These are phyloP conservation scores for Hordeum marinum DNA, from an alignment of 176 grass and related monocot genomes.

Conservation along the genomic window DNA sequence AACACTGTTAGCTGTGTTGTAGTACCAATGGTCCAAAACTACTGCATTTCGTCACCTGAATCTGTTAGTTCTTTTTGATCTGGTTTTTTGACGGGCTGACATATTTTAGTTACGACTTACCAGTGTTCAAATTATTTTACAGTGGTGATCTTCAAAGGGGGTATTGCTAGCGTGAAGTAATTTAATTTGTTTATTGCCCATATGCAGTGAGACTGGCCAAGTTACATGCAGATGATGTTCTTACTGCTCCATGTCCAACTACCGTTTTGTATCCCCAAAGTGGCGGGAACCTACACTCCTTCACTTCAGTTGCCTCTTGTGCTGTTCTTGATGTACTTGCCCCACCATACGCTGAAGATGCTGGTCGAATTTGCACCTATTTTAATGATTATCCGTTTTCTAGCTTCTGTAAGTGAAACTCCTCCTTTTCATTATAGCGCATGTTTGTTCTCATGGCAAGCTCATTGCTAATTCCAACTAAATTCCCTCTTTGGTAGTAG, in stretches of 20 bases:
- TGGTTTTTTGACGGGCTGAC: not conserved
- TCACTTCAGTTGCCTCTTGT: constrained; percentile 73
- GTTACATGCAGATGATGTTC: constrained; percentile 58
- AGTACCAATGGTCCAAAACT: not conserved
- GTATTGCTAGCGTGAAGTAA: constrained; percentile 3
- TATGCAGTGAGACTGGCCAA: constrained; percentile 63
- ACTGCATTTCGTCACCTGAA: not conserved
- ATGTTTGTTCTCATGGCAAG: not conserved
- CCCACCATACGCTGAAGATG: constrained; percentile 50
- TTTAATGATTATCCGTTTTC: constrained; percentile 66
- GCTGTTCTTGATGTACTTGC: constrained; percentile 77
- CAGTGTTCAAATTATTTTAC: not conserved
- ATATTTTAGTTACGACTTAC: not conserved
- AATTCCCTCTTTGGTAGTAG: constrained; percentile 3
- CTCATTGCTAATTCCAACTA: not conserved
- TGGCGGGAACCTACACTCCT: constrained; percentile 73
- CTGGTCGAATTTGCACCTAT: constrained; percentile 60
- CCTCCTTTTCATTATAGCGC: not conserved
- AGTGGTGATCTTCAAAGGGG: not conserved
- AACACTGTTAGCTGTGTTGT: not conserved
- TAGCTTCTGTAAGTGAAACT: constrained; percentile 60
- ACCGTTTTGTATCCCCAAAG: constrained; percentile 59
- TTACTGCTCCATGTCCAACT: constrained; percentile 52
- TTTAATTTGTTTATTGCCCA: not conserved
- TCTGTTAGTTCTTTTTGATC: not conserved